A percentile compares a stretch with the other conserved stretches of the same genome.
These are phyloP conservation scores for Solanum microdontum DNA, from an alignment of 257 asterid species.

Conservation along the genomic window DNA sequence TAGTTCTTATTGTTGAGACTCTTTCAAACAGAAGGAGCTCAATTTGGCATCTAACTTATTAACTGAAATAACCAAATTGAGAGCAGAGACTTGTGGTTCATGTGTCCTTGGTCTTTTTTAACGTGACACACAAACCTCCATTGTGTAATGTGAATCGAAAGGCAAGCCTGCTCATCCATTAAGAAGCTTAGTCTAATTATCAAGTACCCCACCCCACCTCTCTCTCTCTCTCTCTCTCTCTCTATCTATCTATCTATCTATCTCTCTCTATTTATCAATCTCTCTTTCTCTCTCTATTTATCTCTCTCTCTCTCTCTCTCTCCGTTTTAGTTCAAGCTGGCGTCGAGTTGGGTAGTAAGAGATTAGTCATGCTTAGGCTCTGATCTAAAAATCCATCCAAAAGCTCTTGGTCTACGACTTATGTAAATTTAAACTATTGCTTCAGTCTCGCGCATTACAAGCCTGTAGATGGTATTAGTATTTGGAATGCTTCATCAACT, in stretches of 20 bases:
- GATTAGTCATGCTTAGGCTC: not conserved
- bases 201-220: not conserved
- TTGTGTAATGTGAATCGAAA: not conserved
- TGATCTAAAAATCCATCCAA: not conserved
- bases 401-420: not conserved
- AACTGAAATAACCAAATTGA: not conserved
- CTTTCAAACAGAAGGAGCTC: not conserved
- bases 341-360: not conserved
- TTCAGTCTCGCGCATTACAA: not conserved
- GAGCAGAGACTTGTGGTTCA: not conserved
- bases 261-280: no score
- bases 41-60: not conserved
- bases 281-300: not conserved
- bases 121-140: not conserved
- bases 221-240: no score
- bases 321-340: not conserved
- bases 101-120: not conserved
- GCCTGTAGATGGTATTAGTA: constrained; percentile 12
- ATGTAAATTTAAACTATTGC: not conserved
- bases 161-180: not conserved
- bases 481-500: constrained; percentile 6
- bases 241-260: no score
- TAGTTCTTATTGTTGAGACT: not conserved
- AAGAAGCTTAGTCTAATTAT: not conserved
- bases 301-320: not conserved